Evolutionary conservation across 257 asterid genomes (phyloP).

Genomic region (Salvia splendens): DNA sequence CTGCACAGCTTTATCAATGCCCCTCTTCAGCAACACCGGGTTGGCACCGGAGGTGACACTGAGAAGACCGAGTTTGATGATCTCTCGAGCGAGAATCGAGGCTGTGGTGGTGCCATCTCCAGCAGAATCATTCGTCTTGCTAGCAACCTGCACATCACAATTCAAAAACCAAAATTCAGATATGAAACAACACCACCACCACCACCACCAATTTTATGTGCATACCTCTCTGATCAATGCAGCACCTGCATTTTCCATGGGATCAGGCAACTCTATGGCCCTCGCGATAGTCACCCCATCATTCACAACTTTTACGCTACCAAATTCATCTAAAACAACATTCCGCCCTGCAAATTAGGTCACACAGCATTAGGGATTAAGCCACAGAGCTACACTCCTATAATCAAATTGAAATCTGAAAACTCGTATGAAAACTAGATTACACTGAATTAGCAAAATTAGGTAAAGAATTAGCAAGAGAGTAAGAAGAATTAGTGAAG

Average conservation of each 20-base stretch:
- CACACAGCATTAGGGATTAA: too few relatives aligned
- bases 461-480: not conserved
- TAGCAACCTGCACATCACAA: conserved; percentile 70
- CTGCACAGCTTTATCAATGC: conserved; percentile 84
- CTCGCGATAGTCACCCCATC: conserved; percentile 94
- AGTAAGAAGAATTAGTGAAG: not conserved
- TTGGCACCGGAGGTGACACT: conserved; percentile 66
- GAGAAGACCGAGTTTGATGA: conserved; percentile 68
- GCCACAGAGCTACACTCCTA: too few relatives aligned
- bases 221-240: conserved; percentile 97
- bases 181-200: not conserved
- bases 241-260: conserved; percentile 99
- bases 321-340: conserved; percentile 91
- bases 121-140: conserved; percentile 98
- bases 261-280: conserved; percentile 84
- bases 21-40: conserved; percentile 86
- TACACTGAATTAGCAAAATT: not conserved
- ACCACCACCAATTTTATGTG: too few relatives aligned
- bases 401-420: too few relatives aligned
- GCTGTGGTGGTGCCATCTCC: conserved; percentile 99
- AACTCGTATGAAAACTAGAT: not conserved
- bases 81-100: conserved; percentile 92
- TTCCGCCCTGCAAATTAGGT: conserved; percentile 63
- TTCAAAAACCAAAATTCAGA: conserved; percentile 15
- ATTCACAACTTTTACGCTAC: conserved; percentile 85